Percentiles rank a stretch among this genome's conserved stretches.
Conservation (phyloP, 2,329 filamentous ascomycete species). For the Pseudohalonectria lignicola region DNA sequence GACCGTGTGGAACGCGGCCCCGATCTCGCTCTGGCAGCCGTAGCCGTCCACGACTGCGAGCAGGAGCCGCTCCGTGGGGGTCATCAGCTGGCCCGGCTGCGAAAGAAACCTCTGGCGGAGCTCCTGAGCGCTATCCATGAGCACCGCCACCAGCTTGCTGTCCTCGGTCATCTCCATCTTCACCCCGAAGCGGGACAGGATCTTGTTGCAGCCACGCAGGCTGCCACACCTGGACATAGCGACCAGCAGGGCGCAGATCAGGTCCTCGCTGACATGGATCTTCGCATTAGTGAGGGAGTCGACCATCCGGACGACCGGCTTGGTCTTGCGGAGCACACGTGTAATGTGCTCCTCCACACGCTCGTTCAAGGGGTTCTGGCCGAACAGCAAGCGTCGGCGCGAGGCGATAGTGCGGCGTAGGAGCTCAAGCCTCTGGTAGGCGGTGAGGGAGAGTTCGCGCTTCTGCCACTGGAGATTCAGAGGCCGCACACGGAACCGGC, state of each 20-base stretch:
- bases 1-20: conserved; percentile 45
- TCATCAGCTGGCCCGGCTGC: conserved; percentile 36
- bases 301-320: too few relatives aligned
- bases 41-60: conserved; percentile 58
- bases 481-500: conserved; percentile 24
- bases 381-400: too few relatives aligned
- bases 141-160: not conserved
- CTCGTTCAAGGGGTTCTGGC: too few relatives aligned
- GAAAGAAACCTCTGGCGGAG: not conserved
- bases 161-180: not conserved
- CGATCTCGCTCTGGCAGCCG: conserved; percentile 53
- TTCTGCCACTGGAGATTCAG: conserved; percentile 8
- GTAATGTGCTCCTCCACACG: too few relatives aligned
- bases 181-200: conserved; percentile 17
- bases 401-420: too few relatives aligned
- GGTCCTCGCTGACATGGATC: too few relatives aligned
- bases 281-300: too few relatives aligned
- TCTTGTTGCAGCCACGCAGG: conserved; percentile 17
- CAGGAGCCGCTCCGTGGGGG: conserved; percentile 48
- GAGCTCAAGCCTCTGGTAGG: too few relatives aligned
- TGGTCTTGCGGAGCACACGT: too few relatives aligned
- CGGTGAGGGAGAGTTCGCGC: too few relatives aligned
- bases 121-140: not conserved
- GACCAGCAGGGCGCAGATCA: conserved; percentile 29
- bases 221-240: conserved; percentile 27